Conservation (phyloP, 139 green algal genomes). For the Monoraphidium neglectum region DNA sequence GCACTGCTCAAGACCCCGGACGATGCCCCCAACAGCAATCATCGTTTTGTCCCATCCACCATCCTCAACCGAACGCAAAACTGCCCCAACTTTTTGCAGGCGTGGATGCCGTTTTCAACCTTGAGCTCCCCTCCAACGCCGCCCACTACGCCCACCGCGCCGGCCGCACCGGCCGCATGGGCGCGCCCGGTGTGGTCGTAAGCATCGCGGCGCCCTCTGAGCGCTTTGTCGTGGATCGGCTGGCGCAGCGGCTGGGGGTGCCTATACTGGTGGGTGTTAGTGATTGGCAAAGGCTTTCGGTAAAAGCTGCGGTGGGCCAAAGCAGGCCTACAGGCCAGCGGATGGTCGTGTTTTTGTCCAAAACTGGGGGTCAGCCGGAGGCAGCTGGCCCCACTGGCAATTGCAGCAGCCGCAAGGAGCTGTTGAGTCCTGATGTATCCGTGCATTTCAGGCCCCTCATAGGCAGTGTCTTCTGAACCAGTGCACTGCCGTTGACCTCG, state of each 20-base stretch:
- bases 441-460: too few species aligned
- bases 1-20: too few species aligned
- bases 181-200: constrained; percentile 72
- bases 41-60: too few species aligned
- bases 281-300: not conserved
- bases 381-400: not conserved
- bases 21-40: too few species aligned
- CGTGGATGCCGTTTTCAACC: constrained; percentile 90
- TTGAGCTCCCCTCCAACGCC: constrained; percentile 85
- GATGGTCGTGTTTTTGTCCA: not conserved
- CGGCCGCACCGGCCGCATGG: constrained; percentile 79
- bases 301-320: not conserved
- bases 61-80: too few species aligned
- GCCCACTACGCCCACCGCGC: constrained; percentile 90
- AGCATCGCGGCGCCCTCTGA: constrained; percentile 65
- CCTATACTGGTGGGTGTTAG: constrained; percentile 43
- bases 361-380: not conserved
- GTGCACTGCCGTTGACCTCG: not conserved
- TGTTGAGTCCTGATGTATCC: too few species aligned
- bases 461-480: not conserved
- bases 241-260: constrained; percentile 62
- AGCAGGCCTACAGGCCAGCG: not conserved
- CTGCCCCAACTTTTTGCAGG: not conserved
- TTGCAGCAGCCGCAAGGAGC: not conserved
- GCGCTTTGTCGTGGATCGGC: constrained; percentile 77